Evolutionary conservation across 768 basidiomycete species (phyloP).

Genomic region (Boletellus emodensis): DNA sequence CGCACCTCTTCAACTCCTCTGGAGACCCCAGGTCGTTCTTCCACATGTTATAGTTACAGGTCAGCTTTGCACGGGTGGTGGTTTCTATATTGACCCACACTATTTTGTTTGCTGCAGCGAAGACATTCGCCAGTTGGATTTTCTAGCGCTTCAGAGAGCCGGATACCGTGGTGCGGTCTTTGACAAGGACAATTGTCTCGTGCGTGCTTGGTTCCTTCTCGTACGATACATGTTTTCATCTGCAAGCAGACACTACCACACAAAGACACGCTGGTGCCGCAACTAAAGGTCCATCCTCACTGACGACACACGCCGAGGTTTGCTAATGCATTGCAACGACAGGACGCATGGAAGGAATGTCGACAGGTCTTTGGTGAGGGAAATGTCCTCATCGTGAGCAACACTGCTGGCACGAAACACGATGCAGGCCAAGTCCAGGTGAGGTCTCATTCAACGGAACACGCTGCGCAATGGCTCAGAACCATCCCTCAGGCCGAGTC

Average conservation of each 20-base stretch:
- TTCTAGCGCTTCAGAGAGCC: constrained; percentile 59
- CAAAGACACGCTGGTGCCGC: constrained; percentile 70
- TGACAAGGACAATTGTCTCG: constrained; percentile 98
- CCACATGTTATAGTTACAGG: constrained; percentile 68
- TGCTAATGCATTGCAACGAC: not conserved
- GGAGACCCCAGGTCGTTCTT: constrained; percentile 63
- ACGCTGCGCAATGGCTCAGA: not conserved
- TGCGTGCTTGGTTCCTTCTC: constrained; percentile 33
- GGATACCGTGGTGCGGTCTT: constrained; percentile 91
- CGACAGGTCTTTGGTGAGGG: constrained; percentile 66
- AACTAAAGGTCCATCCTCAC: constrained; percentile 53
- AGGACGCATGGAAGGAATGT: constrained; percentile 78
- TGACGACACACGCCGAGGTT: not conserved
- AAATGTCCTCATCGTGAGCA: constrained; percentile 88
- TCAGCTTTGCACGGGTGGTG: constrained; percentile 26
- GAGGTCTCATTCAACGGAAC: constrained; percentile 20
- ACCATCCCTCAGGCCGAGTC: constrained; percentile 69
- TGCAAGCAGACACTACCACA: constrained; percentile 70
- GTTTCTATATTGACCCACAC: constrained; percentile 7
- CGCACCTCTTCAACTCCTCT: constrained; percentile 64
- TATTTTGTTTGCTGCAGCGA: constrained; percentile 37
- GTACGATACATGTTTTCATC: not conserved
- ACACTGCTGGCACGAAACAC: constrained; percentile 82
- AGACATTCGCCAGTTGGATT: constrained; percentile 87
- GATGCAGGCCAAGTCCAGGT: constrained; percentile 82